These are phyloP conservation scores for Lodderomyces pseudojiufengensis DNA, from an alignment of 1,139 yeast species.

Conservation along the genomic window DNA sequence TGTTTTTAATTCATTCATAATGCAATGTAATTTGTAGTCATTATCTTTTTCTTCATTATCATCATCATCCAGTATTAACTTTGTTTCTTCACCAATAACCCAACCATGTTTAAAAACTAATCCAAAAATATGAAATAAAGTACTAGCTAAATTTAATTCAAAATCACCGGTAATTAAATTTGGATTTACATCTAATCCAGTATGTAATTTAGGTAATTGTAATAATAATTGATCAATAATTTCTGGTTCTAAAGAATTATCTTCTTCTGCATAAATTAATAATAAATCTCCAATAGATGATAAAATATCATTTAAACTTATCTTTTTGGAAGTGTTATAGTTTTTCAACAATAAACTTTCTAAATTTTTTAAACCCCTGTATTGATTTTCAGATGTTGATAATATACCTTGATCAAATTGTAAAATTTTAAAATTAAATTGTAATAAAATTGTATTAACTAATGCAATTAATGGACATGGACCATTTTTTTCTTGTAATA, in stretches of 20 bases:
- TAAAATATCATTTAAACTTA: conserved; percentile 33
- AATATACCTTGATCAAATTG: neutral
- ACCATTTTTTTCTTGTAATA: conserved; percentile 81
- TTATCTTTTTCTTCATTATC: conserved; percentile 4
- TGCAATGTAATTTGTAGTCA: neutral
- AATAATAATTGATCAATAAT: conserved; percentile 39
- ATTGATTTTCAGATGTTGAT: conserved; percentile 6
- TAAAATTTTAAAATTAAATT: conserved; percentile 2
- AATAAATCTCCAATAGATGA: conserved; percentile 45
- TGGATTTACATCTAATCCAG: conserved; percentile 76
- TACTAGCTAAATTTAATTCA: conserved; percentile 34
- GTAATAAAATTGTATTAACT: conserved; percentile 47
- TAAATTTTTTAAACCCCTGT: conserved; percentile 18
- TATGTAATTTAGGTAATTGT: conserved; percentile 60
- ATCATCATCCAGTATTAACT: too few relatives aligned
- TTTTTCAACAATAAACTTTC: conserved; percentile 22
- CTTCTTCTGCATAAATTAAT: conserved; percentile 20
- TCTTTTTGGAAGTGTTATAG: conserved; percentile 18
- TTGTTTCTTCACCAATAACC: conserved; percentile 27
- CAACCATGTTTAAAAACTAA: conserved; percentile 51
- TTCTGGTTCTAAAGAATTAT: conserved; percentile 5
- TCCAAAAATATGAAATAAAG: conserved; percentile 38
- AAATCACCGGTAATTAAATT: conserved; percentile 60
- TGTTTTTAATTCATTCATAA: conserved; percentile 28
- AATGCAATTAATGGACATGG: conserved; percentile 90